A percentile compares a stretch with the other conserved stretches of the same genome.
Evolutionary conservation across 495 filamentous ascomycete species (phyloP).

Genomic region (Glarea lozoyensis): DNA sequence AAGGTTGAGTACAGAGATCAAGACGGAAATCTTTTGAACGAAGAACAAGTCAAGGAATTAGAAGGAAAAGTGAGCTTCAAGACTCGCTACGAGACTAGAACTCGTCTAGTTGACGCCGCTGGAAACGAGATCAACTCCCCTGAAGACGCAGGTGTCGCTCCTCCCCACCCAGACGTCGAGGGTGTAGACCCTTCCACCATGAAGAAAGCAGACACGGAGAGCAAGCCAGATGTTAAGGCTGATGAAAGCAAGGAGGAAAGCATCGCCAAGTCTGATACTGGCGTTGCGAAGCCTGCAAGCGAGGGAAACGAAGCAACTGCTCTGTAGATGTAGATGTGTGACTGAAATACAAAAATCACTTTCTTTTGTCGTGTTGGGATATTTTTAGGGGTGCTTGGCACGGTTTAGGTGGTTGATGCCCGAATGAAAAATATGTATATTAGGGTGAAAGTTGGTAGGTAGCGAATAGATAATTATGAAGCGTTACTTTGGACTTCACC

Average conservation of each 20-base stretch:
- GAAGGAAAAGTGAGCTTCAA: conserved; percentile 89
- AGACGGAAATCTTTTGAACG: conserved; percentile 78
- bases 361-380: too few species aligned
- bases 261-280: conserved; percentile 42
- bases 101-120: conserved; percentile 66
- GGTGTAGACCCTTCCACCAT: conserved; percentile 59
- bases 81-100: conserved; percentile 87
- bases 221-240: conserved; percentile 33
- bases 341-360: too few species aligned
- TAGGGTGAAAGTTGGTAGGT: too few species aligned
- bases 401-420: too few species aligned
- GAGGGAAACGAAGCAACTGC: conserved; percentile 66
- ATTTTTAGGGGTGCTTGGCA: too few species aligned
- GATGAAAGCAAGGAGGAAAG: conserved; percentile 57
- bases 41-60: conserved; percentile 73
- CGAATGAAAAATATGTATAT: too few species aligned
- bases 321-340: too few species aligned
- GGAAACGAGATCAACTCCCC: conserved; percentile 56
- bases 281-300: conserved; percentile 60
- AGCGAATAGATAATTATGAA: too few species aligned
- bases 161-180: conserved; percentile 78
- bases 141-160: conserved; percentile 42
- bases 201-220: conserved; percentile 16
- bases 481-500: too few species aligned
- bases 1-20: conserved; percentile 93